phyloP scores from a whole-genome alignment of 2,329 filamentous ascomycete genomes.

The Helicocarpus griseus region DNA sequence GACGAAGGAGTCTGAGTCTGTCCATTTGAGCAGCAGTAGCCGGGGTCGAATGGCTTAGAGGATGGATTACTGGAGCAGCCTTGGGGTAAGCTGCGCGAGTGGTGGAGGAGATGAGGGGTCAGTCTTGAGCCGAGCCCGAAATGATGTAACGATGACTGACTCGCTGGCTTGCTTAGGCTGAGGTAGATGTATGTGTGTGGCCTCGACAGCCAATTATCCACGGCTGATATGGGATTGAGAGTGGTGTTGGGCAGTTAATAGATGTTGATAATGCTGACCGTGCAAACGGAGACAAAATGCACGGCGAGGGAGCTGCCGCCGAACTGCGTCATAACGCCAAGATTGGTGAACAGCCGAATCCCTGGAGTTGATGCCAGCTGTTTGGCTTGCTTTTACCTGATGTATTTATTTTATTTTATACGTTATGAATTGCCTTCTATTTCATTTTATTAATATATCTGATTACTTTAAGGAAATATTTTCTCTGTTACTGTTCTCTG shows the following conservation, averaged over 20 bases:
- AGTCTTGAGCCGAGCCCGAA: not conserved
- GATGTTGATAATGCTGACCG: too few relatives aligned
- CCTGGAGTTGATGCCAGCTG: too few relatives aligned
- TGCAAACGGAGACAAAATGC: too few relatives aligned
- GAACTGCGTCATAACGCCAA: not conserved
- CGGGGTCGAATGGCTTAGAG: not conserved
- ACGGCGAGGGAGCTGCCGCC: not conserved
- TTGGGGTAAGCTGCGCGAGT: not conserved
- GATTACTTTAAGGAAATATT: not conserved
- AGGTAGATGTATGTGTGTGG: too few relatives aligned
- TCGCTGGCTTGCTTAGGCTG: too few relatives aligned
- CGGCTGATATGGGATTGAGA: too few relatives aligned
- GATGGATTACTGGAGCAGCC: not conserved
- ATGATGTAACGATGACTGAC: too few relatives aligned
- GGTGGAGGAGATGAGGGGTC: not conserved
- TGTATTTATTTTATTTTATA: not conserved
- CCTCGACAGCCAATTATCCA: too few relatives aligned
- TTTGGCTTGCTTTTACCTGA: not conserved
- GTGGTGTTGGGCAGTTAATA: too few relatives aligned
- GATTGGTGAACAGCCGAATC: not conserved
- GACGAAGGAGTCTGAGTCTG: conserved; percentile 12
- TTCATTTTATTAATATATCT: not conserved
- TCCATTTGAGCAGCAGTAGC: conserved; percentile 7
- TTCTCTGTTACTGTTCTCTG: not conserved
- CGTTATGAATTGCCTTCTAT: too few relatives aligned